Base-by-base conservation (phyloP, 257 asterid species). In the Solanum virginianum region DNA sequence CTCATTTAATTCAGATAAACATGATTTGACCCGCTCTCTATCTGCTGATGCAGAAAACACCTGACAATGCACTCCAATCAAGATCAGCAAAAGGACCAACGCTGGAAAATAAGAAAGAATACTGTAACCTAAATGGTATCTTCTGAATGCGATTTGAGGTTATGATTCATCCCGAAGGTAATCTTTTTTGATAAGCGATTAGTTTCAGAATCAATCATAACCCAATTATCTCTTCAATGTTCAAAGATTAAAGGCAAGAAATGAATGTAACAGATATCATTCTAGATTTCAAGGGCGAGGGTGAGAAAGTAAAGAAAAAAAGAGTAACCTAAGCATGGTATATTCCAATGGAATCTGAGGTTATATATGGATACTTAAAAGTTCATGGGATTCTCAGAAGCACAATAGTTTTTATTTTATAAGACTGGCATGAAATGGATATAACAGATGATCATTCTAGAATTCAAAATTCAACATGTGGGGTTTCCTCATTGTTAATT, bases 1-100 rank as follows among this genome's bases (percentile, higher is more conserved):
- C 89, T 94, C 98, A 85, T 87, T 94, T 89, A 96, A 84, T 87
- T 96, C 98, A 15, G 99, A 91, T 88, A 96, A 89, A 92, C 97
- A 96, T 32, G 97, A 94, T 82, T 96, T 96, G 57, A 94, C 89
- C 85, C 97, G 91, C 91, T 95, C 98, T 85, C 98, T 88, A 39
- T 95, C 97, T 15, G 92, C 93, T 83, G 99, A 95, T 22, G 94
- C 85, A 82, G 97, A 93, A 90, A 95, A 95, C 86, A 87, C 95
- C 98, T 94, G 88, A 86, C 26, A 86, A 88, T 71, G 45, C 82
- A 60, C 72, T 87, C 54, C 53, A 54, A 71, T 84, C 54, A 84
- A 18, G 41, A 81, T 36, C 59, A 77, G 26, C 17, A 77, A 77
- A 77, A 77, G 82, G 11, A 32, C 15, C 47, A 51, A 77, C 29